Conservation (phyloP, 2,329 filamentous ascomycete species). For the Alternaria sp. region DNA sequence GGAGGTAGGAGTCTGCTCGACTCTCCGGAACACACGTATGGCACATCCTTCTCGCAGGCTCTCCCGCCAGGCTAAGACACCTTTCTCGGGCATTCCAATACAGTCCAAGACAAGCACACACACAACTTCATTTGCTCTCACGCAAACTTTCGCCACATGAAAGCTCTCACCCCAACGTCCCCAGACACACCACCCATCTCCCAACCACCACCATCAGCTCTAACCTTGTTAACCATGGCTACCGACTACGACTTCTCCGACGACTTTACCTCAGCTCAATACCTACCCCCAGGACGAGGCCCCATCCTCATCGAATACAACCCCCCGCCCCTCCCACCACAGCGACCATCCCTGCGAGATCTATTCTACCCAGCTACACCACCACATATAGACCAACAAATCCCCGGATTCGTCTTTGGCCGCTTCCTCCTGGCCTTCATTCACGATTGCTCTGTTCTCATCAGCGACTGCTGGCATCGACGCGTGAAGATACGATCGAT, state of each 20-base stretch:
- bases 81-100: not conserved
- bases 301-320: too few species aligned
- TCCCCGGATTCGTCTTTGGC: too few species aligned
- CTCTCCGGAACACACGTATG: fast-evolving
- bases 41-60: not conserved
- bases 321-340: too few species aligned
- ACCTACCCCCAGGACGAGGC: too few species aligned
- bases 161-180: not conserved
- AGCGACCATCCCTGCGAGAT: too few species aligned
- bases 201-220: not conserved
- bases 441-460: too few species aligned
- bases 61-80: fast-evolving
- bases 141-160: not conserved
- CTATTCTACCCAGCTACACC: too few species aligned
- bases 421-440: too few species aligned
- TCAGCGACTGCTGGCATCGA: too few species aligned
- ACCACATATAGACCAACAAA: too few species aligned
- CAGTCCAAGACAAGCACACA: not conserved
- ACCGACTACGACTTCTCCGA: not conserved
- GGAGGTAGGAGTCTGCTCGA: not conserved
- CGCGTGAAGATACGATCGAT: too few species aligned
- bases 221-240: fast-evolving
- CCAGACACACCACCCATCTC: not conserved
- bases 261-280: too few species aligned
- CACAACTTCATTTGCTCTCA: not conserved